Percentiles rank a stretch among this genome's conserved stretches.
phyloP scores from a whole-genome alignment of 306 rosid genomes.

The Medicago ruthenica region DNA sequence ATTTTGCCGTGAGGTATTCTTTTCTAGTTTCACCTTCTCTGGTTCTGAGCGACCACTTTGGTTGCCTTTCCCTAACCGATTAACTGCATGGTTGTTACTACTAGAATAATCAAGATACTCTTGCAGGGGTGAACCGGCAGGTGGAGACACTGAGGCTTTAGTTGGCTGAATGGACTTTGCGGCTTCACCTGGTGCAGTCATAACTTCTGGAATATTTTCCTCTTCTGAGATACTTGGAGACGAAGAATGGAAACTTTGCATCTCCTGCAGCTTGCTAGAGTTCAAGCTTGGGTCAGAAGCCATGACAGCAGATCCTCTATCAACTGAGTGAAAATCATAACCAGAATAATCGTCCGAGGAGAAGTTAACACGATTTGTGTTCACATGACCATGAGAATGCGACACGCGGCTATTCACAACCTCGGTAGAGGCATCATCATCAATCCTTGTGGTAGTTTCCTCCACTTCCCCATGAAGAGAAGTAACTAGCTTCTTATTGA shows the following conservation, averaged over 20 bases:
- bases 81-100: constrained; percentile 54
- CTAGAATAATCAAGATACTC: constrained; percentile 71
- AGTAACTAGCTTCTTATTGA: constrained; percentile 68
- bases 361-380: constrained; percentile 61
- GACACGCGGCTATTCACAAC: constrained; percentile 46
- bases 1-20: constrained; percentile 68
- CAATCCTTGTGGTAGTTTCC: constrained; percentile 43
- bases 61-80: constrained; percentile 77
- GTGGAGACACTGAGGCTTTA: constrained; percentile 60
- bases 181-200: constrained; percentile 51
- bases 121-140: constrained; percentile 79
- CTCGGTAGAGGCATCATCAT: constrained; percentile 48
- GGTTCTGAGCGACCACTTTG: constrained; percentile 78
- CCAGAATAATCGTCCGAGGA: constrained; percentile 94
- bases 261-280: constrained; percentile 69
- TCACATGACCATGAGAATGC: constrained; percentile 52
- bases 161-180: constrained; percentile 51
- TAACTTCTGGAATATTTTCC: constrained; percentile 67
- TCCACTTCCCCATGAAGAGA: constrained; percentile 54
- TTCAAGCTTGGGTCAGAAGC: constrained; percentile 54
- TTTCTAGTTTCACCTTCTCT: constrained; percentile 69
- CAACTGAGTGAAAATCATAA: constrained; percentile 82
- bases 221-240: constrained; percentile 79
- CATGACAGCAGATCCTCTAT: constrained; percentile 64
- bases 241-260: constrained; percentile 74